phyloP scores from a whole-genome alignment of 257 asterid species.

The Handroanthus guayacan region DNA sequence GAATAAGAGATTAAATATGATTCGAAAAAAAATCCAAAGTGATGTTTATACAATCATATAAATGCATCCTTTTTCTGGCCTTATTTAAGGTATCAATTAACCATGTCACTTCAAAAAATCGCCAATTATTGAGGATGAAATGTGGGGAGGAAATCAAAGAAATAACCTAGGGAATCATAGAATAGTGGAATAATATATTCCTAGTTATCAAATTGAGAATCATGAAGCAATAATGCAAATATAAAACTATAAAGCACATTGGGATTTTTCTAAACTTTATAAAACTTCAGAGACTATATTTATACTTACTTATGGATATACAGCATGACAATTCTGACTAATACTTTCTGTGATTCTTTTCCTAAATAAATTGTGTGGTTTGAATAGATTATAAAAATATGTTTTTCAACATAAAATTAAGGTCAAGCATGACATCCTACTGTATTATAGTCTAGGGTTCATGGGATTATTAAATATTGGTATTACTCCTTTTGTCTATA shows the following conservation, averaged over 20 bases:
- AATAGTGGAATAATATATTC: not conserved
- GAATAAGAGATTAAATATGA: too few species aligned
- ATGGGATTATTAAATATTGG: not conserved
- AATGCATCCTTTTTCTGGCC: not conserved
- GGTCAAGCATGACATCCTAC: not conserved
- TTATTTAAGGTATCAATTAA: not conserved
- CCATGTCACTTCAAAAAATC: not conserved
- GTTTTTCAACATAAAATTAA: too few species aligned
- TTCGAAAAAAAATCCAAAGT: not conserved
- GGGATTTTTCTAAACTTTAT: not conserved
- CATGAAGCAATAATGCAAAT: constrained; percentile 7
- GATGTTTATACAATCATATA: not conserved
- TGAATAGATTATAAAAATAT: too few species aligned
- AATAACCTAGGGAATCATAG: not conserved
- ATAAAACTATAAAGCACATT: not conserved
- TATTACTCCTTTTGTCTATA: not conserved
- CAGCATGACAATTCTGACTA: not conserved
- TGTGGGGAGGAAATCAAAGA: not conserved
- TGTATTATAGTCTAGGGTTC: too few species aligned
- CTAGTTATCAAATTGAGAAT: not conserved
- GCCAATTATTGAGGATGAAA: constrained; percentile 1
- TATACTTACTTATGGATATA: not conserved
- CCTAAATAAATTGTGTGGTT: too few species aligned
- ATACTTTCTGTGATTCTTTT: not conserved
- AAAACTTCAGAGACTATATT: too few species aligned